phyloP scores from a whole-genome alignment of 192 early-diverging fungal species.

The Coemansia sp. region DNA sequence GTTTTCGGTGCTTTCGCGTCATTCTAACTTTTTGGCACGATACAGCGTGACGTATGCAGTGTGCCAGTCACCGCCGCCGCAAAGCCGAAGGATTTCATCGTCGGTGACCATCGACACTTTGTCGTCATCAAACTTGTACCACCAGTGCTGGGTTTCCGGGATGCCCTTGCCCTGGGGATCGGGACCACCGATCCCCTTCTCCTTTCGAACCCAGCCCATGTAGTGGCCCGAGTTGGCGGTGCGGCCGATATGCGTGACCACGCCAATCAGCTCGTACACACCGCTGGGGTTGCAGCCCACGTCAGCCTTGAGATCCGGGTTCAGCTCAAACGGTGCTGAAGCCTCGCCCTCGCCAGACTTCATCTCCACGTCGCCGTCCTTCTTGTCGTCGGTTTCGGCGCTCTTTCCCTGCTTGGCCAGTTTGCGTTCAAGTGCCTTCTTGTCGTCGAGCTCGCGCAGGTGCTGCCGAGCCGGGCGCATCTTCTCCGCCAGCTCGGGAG shows the following conservation, averaged over 20 bases:
- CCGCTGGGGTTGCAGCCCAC: constrained; percentile 82
- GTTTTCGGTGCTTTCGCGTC: background rate
- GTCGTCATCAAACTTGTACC: constrained; percentile 95
- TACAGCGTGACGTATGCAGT: constrained; percentile 89
- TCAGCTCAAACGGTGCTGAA: constrained; percentile 42
- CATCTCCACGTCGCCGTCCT: constrained; percentile 30
- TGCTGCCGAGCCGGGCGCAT: constrained; percentile 59
- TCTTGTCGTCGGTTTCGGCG: background rate
- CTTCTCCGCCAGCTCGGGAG: constrained; percentile 73
- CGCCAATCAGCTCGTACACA: constrained; percentile 87
- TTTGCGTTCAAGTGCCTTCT: constrained; percentile 53
- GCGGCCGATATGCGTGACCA: constrained; percentile 93
- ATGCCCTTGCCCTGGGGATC: constrained; percentile 39
- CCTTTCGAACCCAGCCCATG: constrained; percentile 90
- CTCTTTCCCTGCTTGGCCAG: constrained; percentile 15
- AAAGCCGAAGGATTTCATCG: constrained; percentile 85
- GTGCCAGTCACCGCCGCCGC: constrained; percentile 85
- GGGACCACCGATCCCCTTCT: constrained; percentile 46
- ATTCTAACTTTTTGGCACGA: constrained; percentile 62
- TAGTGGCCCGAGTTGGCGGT: constrained; percentile 92
- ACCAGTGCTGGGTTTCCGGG: constrained; percentile 57
- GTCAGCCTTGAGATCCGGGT: constrained; percentile 71
- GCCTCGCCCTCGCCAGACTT: background rate
- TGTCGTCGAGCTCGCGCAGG: constrained; percentile 72
- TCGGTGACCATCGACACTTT: constrained; percentile 78